phyloP scores from a whole-genome alignment of 2,329 filamentous ascomycete genomes.

The Colletotrichum zoysiae region DNA sequence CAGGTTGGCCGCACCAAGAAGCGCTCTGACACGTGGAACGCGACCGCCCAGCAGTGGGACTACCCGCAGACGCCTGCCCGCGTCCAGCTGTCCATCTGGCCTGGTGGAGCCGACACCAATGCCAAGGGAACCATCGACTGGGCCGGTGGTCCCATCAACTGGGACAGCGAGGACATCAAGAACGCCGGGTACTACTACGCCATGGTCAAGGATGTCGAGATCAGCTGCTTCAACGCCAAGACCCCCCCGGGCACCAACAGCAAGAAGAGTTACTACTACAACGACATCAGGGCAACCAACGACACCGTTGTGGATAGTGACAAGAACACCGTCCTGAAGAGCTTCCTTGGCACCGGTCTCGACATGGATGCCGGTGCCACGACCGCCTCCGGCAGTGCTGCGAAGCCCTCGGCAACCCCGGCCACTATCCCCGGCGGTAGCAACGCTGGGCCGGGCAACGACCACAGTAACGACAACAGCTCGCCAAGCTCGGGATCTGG shows the following conservation, averaged over 20 bases:
- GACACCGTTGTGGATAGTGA: slow-evolving; percentile 81
- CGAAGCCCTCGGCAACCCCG: slow-evolving; percentile 24
- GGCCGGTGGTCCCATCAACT: slow-evolving; percentile 92
- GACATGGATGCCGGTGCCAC: slow-evolving; percentile 69
- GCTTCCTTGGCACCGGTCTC: slow-evolving; percentile 83
- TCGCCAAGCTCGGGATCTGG: slow-evolving; percentile 42
- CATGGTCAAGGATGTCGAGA: slow-evolving; percentile 79
- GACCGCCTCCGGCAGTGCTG: slow-evolving; percentile 41
- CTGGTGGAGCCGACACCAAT: slow-evolving; percentile 84
- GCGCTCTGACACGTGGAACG: slow-evolving; percentile 87
- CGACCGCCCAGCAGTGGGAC: slow-evolving; percentile 82
- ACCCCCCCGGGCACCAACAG: slow-evolving; percentile 74
- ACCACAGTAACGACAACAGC: slow-evolving; percentile 46
- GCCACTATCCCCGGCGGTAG: slow-evolving; percentile 51
- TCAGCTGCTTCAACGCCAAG: slow-evolving; percentile 83
- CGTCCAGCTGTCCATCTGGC: slow-evolving; percentile 96
- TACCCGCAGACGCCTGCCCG: slow-evolving; percentile 93
- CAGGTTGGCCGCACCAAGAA: slow-evolving; percentile 79
- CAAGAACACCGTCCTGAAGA: slow-evolving; percentile 81
- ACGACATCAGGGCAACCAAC: slow-evolving; percentile 74
- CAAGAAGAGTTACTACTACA: slow-evolving; percentile 82
- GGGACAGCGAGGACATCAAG: slow-evolving; percentile 85
- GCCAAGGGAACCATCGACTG: slow-evolving; percentile 87
- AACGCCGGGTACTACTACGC: slow-evolving; percentile 91
- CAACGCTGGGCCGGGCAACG: slow-evolving; percentile 45